Evolutionary conservation across 192 early-diverging fungal genomes (phyloP).

Genomic region (Coemansia sp.): DNA sequence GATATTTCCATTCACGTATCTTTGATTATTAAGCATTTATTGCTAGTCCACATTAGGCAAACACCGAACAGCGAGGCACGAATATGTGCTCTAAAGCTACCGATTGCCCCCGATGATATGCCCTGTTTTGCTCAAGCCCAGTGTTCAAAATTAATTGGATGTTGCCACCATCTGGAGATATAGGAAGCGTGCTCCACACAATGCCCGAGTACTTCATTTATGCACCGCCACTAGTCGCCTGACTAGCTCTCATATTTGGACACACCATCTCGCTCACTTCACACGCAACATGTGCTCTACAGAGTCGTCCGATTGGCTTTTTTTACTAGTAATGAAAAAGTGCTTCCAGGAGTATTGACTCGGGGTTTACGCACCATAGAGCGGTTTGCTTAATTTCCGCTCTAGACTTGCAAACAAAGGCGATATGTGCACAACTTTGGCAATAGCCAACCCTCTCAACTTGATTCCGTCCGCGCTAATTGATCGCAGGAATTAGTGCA

Average conservation of each 20-base stretch:
- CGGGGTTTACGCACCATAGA: not conserved
- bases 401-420: not conserved
- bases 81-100: too few species aligned
- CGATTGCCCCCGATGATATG: not conserved
- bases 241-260: not conserved
- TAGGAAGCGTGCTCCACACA: not conserved
- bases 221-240: slow-evolving; percentile 6
- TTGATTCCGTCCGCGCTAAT: not conserved
- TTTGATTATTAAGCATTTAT: not conserved
- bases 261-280: not conserved
- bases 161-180: not conserved
- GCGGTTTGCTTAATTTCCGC: not conserved
- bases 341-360: not conserved
- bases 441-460: not conserved
- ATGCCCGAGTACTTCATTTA: not conserved
- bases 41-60: not conserved
- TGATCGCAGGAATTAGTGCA: not conserved
- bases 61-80: not conserved
- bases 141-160: not conserved
- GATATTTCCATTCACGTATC: not conserved
- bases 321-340: not conserved
- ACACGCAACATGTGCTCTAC: not conserved
- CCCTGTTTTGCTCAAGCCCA: not conserved
- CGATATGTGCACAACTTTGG: not conserved
- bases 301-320: not conserved